Evolutionary conservation across 768 basidiomycete species (phyloP), one percentile per base, ranked within the genome.

Genomic region (Cystobasidiopsis lactophilus): DNA sequence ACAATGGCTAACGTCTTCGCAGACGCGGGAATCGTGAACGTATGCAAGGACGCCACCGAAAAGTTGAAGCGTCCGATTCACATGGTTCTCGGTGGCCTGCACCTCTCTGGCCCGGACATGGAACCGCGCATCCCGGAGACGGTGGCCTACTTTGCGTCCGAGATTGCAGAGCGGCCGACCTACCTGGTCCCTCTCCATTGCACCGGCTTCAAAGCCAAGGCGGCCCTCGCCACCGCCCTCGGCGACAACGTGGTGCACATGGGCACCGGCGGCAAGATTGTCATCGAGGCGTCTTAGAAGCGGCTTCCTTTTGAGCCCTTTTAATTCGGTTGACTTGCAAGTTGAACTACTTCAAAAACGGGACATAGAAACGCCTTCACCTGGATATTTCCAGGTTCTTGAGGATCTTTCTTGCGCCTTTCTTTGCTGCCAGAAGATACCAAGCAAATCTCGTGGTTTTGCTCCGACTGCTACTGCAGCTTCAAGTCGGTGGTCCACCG

Each of bases 181-280:
- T 85, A 79, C 57, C 66, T 85, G 43, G 69, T 85, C 0, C 84
- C 83, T 0, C 80, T 86, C 77, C 85, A 86, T 63, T 86, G 84
- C 60, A 76, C 80, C 2, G 83, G 83, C 3, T 82, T 85, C 61
- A 71, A 72, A n/a, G 73, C 74, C 33, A 84, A 85, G 64, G 63
- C 82, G 7, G 80, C 77, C 1, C 65, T 86, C 59, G 76, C 77
- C 62, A 65, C 66, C 4, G 80, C 73, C 2, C 70, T 88, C 18
- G 83, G 82, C 21, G 75, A 80, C 50, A 76, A 76, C 1, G 78
- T 78, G 59, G 81, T 86, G 13, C 80, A 83, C 0, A 79, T 77
- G 3, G 82, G 82, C 4, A 77, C 78, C 2, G 83, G 84, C 14
- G 71, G 77, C 23, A 76, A 71, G 56, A 72, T 83, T 3, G 70